A percentile compares a stretch with the other conserved stretches of the same genome.
Evolutionary conservation across 2,329 filamentous ascomycete genomes (phyloP).

Genomic region (Hymenoscyphus fraxineus): DNA sequence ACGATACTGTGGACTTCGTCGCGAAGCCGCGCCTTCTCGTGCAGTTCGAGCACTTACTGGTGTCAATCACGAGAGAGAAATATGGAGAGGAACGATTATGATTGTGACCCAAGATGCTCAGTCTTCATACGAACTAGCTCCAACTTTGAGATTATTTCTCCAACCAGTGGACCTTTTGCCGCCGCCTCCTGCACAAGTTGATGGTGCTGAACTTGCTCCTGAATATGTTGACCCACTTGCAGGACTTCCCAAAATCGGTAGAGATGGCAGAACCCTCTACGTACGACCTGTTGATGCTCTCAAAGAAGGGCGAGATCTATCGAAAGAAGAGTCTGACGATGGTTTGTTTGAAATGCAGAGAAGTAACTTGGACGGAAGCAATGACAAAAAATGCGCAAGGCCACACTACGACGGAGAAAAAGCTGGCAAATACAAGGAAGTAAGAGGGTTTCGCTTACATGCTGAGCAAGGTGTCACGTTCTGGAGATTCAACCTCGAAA

Average conservation of each 20-base stretch:
- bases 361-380: conserved; percentile 49
- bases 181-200: conserved; percentile 68
- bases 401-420: conserved; percentile 71
- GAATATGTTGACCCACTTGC: conserved; percentile 89
- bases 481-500: conserved; percentile 94
- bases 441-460: conserved; percentile 78
- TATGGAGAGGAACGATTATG: conserved; percentile 93
- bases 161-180: conserved; percentile 81
- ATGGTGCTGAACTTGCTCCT: conserved; percentile 62
- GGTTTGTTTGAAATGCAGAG: conserved; percentile 74
- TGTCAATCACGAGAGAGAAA: conserved; percentile 57
- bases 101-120: conserved; percentile 85
- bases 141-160: conserved; percentile 77
- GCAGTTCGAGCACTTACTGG: conserved; percentile 33
- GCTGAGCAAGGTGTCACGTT: conserved; percentile 86
- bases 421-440: conserved; percentile 74
- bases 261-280: conserved; percentile 81
- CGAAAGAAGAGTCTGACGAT: conserved; percentile 71
- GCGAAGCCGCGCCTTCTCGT: conserved; percentile 47
- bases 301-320: conserved; percentile 73
- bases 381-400: conserved; percentile 51
- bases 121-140: conserved; percentile 79
- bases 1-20: conserved; percentile 80
- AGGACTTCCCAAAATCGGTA: conserved; percentile 79
- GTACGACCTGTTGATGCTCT: conserved; percentile 86